These are phyloP conservation scores for Moesziomyces antarcticus DNA, from an alignment of 1,284 basidiomycete species.

Conservation along the genomic window DNA sequence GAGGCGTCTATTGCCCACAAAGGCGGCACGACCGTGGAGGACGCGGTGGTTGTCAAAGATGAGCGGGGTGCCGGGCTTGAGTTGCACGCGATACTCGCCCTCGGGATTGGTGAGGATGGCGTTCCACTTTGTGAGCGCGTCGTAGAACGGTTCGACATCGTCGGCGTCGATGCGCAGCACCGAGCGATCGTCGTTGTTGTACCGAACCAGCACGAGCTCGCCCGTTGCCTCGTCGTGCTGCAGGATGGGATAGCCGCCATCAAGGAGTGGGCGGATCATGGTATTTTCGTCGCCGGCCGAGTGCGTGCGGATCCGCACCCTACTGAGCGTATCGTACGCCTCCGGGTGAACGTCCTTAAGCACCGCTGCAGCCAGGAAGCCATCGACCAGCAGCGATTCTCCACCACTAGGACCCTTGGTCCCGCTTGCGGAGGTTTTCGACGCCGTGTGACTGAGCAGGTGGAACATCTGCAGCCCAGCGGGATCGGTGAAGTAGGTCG, in stretches of 20 bases:
- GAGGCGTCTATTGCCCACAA: slow-evolving; percentile 87
- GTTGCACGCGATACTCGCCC: slow-evolving; percentile 90
- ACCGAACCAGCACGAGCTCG: slow-evolving; percentile 81
- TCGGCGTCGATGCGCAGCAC: slow-evolving; percentile 33
- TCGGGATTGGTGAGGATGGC: slow-evolving; percentile 79
- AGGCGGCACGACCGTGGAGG: slow-evolving; percentile 89
- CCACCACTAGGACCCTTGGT: slow-evolving; percentile 79
- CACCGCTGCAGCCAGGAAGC: slow-evolving; percentile 87
- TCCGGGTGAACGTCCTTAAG: slow-evolving; percentile 80
- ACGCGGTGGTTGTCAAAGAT: slow-evolving; percentile 94
- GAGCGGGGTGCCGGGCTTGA: slow-evolving; percentile 84
- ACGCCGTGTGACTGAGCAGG: slow-evolving; percentile 74
- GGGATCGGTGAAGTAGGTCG: slow-evolving; percentile 78
- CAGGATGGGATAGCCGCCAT: slow-evolving; percentile 58
- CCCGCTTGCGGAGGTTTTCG: slow-evolving; percentile 1
- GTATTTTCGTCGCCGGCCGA: slow-evolving; percentile 73
- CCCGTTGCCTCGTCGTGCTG: slow-evolving; percentile 72
- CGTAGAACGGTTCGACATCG: slow-evolving; percentile 74
- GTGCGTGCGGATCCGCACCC: slow-evolving; percentile 80
- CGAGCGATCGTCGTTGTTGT: slow-evolving; percentile 91
- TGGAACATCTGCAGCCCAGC: slow-evolving; percentile 95
- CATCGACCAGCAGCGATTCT: slow-evolving; percentile 89
- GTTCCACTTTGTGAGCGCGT: slow-evolving; percentile 81
- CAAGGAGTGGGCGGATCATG: slow-evolving; percentile 54
- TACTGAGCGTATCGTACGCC: slow-evolving; percentile 78